Evolutionary conservation across 2,329 filamentous ascomycete genomes (phyloP).

Genomic region (Teratosphaeria pseudoeucalypti): DNA sequence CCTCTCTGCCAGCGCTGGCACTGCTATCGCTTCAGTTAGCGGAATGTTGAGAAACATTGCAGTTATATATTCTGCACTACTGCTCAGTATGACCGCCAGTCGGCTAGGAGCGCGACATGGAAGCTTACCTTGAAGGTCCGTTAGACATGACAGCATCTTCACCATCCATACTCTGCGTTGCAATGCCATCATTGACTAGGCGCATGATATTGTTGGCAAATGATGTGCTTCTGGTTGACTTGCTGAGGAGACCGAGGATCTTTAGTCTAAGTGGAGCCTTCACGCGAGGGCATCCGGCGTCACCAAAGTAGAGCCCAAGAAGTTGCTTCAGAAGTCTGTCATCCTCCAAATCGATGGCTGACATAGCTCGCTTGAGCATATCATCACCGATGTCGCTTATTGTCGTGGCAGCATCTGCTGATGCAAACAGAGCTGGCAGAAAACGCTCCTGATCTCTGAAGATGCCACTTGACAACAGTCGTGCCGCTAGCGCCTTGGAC

Average conservation of each 20-base stretch:
- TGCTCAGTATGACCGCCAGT: constrained; percentile 7
- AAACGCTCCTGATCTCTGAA: constrained; percentile 79
- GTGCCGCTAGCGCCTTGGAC: constrained; percentile 58
- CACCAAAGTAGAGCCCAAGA: constrained; percentile 63
- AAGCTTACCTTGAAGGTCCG: constrained; percentile 16
- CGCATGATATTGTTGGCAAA: constrained; percentile 58
- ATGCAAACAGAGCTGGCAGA: constrained; percentile 71
- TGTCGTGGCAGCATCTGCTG: constrained; percentile 69
- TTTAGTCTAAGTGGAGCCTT: constrained; percentile 66
- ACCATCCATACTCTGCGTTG: constrained; percentile 27
- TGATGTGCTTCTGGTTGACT: constrained; percentile 62
- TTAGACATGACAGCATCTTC: constrained; percentile 24
- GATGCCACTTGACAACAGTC: constrained; percentile 70
- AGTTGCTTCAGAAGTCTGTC: constrained; percentile 51
- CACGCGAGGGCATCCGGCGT: constrained; percentile 37
- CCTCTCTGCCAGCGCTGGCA: constrained; percentile 55
- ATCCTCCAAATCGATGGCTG: constrained; percentile 63
- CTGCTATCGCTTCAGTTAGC: constrained; percentile 20
- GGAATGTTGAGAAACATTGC: background rate
- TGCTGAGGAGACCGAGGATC: constrained; percentile 64
- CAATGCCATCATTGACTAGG: constrained; percentile 58
- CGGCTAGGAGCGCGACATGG: background rate
- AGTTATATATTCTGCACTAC: constrained; percentile 1
- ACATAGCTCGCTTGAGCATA: constrained; percentile 65
- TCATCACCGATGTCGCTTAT: constrained; percentile 82